Conservation (phyloP, 2,329 filamentous ascomycete species). For the Macroventuria anomochaeta region DNA sequence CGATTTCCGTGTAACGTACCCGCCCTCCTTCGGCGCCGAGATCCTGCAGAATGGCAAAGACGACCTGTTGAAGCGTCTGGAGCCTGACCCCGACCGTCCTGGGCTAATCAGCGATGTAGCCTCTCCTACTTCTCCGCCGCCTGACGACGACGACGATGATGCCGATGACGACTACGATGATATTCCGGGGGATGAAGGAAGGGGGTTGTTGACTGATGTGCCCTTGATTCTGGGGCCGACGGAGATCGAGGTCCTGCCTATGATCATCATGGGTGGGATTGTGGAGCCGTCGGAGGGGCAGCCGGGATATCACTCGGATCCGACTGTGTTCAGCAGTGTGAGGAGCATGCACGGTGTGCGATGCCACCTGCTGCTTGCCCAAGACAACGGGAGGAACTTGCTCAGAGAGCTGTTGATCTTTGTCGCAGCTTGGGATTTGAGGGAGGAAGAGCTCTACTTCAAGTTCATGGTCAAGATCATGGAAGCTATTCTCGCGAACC, state of each 20-base stretch:
- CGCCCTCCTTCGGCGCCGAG: conserved; percentile 56
- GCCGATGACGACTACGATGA: conserved; percentile 78
- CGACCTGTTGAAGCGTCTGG: conserved; percentile 58
- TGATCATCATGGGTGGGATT: conserved; percentile 97
- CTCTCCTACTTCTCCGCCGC: conserved; percentile 49
- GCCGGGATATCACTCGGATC: conserved; percentile 59
- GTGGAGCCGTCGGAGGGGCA: conserved; percentile 76
- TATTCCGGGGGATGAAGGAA: conserved; percentile 72
- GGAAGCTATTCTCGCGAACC: conserved; percentile 87
- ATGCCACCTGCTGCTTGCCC: conserved; percentile 85
- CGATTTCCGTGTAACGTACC: conserved; percentile 59
- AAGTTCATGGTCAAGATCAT: conserved; percentile 97
- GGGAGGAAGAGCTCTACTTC: conserved; percentile 92
- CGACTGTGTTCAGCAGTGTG: conserved; percentile 62
- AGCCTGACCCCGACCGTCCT: conserved; percentile 53
- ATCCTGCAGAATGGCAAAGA: conserved; percentile 59
- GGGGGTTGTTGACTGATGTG: conserved; percentile 88
- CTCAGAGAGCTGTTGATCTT: conserved; percentile 92
- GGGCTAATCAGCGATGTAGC: conserved; percentile 49
- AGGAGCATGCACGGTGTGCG: conserved; percentile 88
- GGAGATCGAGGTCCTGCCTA: conserved; percentile 93
- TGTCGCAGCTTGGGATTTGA: conserved; percentile 95
- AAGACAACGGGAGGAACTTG: conserved; percentile 89
- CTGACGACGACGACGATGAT: conserved; percentile 70
- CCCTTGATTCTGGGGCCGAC: conserved; percentile 92